Evolutionary conservation across 2,329 filamentous ascomycete genomes (phyloP), one percentile per base, ranked within the genome.

Genomic region (Raffaelea ambrosiae): DNA sequence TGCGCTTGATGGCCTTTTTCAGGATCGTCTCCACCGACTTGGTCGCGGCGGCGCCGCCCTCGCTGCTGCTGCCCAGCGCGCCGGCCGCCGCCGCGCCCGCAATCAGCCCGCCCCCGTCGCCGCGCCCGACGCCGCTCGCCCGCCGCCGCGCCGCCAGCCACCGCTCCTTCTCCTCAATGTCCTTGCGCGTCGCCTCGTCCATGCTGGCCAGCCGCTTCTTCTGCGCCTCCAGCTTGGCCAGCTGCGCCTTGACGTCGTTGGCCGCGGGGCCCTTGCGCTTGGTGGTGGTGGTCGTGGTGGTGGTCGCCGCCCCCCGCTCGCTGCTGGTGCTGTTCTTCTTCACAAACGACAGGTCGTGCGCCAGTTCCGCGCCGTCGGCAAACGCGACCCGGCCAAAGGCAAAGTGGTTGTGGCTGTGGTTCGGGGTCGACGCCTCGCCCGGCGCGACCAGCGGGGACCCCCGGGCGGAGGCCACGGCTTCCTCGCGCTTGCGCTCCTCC

Each of bases 1-100:
- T 94, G 56, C 91, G 83, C 76, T 96, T 96, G 55, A 97, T 73
- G 0, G 90, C 86, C 74, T 95, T 96, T 74, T 95, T 96, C 23
- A 98, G 75, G 48, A 95, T 69, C 41, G 78, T 81, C 53, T 88
- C 88, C 11, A 52, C 51, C 26, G 26, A 29, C 26, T n/a, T n/a
- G n/a, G n/a, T n/a, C 26, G 26, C 26, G 26, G n/a, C n/a, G n/a
- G n/a, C 26, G 21, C 50, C 43, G 16, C 46, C 48, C 19, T 40
- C 18, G 14, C 40, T 47, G 8, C 40, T 47, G 8, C 44, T 38
- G n/a, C 13, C 10, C 18, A 48, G 38, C 5, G 52, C 54, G 2
- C 50, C 54, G 4, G 48, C 45, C 2, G 52, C 54, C n/a, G 54
- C 54, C 2, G 47, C 48, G 3, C 23, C 39, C 8, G 49, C 54